These are phyloP conservation scores for Talaromyces thailandensis DNA, from an alignment of 495 filamentous ascomycete species.

Conservation along the genomic window DNA sequence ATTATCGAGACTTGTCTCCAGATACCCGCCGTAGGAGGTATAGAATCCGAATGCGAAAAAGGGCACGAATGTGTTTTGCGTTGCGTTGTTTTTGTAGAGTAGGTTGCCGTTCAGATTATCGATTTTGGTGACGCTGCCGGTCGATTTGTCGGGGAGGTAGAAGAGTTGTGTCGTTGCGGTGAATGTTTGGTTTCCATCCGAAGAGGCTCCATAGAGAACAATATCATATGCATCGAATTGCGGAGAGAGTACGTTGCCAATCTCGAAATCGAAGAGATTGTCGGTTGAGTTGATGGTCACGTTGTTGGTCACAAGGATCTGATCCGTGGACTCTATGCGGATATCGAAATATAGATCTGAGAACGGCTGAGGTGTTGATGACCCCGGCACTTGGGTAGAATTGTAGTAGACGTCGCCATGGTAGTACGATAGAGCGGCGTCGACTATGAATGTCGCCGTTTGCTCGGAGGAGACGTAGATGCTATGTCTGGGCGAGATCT, in stretches of 20 bases:
- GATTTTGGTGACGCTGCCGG: constrained; percentile 50
- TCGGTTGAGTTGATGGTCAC: constrained; percentile 36
- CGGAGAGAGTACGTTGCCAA: constrained; percentile 29
- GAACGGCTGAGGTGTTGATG: background rate
- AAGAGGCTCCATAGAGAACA: constrained; percentile 8
- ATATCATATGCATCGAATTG: constrained; percentile 31
- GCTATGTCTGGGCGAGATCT: constrained; percentile 44
- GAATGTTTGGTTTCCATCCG: constrained; percentile 27
- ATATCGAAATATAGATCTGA: constrained; percentile 2
- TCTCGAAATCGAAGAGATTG: constrained; percentile 31
- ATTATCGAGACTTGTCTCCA: constrained; percentile 11
- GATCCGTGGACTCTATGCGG: constrained; percentile 2
- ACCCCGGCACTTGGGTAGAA: constrained; percentile 4
- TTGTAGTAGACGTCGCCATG: constrained; percentile 33
- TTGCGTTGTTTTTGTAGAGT: constrained; percentile 20
- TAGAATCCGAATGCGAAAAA: constrained; percentile 55
- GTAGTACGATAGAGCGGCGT: constrained; percentile 41
- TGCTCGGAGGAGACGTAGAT: constrained; percentile 47
- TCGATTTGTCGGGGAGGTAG: constrained; percentile 43
- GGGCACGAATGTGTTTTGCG: constrained; percentile 25
- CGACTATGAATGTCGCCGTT: constrained; percentile 46
- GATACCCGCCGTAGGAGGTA: constrained; percentile 45
- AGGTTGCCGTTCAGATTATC: constrained; percentile 50
- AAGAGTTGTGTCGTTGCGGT: constrained; percentile 34
- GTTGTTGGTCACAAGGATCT: constrained; percentile 11